Evolutionary conservation across 1,284 basidiomycete genomes (phyloP), one percentile per base, ranked within the genome.

Genomic region (Waitea zeae): DNA sequence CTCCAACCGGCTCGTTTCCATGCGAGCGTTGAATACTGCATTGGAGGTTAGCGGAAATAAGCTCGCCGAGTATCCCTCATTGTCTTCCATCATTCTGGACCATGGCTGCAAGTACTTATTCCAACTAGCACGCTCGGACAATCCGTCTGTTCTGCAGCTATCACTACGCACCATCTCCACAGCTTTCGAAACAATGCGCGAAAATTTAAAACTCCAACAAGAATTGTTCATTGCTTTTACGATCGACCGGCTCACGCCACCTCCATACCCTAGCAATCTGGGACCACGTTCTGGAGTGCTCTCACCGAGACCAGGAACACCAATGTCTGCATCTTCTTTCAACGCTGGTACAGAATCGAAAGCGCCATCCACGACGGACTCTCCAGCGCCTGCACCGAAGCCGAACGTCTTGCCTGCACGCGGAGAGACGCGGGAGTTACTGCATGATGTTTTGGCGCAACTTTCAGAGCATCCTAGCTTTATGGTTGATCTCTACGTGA

Each of bases 31-130:
- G 34, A 90, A 89, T 46, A 67, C 79, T n/a, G 78, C 87, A 1
- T 75, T 98, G 41, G 90, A 97, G 54, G 73, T 80, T 20, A 71
- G 84, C 5, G 90, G 92, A 3, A 54, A 64, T 13, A 68, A 67
- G 30, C 72, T 99, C 37, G 70, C 74, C 31, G 60, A 66, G 19
- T 90, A 79, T 48, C 73, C 81, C 3, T 81, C 82, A 2, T 58
- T 93, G 27, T 61, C 73, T 35, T 58, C 62, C 3, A 65, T 92
- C 39, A 61, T 92, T 31, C 59, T 84, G 18, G 95, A 98, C 50
- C 70, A 83, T 38, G 89, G 88, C 0, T 97, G 93, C 67, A 92
- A 95, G 54, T 89, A 84, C 49, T 71, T 99, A 24, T 96, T 99
- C 63, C 80, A 89, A 57, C 70, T 96, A 12, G 89, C 88, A 6